Evolutionary conservation across 192 early-diverging fungal genomes (phyloP), one percentile per base, ranked within the genome.

Genomic region (Coemansia sp.): DNA sequence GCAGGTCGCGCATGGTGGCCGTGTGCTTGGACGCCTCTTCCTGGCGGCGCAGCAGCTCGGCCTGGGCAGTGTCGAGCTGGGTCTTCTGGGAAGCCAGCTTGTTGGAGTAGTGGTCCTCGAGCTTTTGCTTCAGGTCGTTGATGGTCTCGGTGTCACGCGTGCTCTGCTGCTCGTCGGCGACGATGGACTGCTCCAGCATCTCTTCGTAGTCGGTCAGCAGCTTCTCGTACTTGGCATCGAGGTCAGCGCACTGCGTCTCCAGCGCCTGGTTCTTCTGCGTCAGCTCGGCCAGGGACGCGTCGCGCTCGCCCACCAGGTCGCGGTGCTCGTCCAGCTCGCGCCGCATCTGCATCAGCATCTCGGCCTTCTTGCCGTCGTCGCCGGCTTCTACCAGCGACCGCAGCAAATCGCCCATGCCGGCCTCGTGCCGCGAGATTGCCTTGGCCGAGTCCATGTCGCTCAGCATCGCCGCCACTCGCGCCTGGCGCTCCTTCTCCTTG

Each of bases 31-130:
- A 58, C 8, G 84, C 66, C 43, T 90, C 85, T 26, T 84, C 84
- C 25, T 54, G 43, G 19, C 56, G 40, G 61, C 76, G 59, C 81
- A 88, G 55, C 38, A 65, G 21, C 22, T 77, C 75, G 26, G 55
- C 51, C 18, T 39, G 54, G 4, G 51, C 32, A 38, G 78, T 71
- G 21, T 82, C 78, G 5, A 94, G 60, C 63, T 85, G 80, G 27
- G 56, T 47, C 63, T 82, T 80, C 22, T 90, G 77, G 43, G 80
- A 77, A 44, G 79, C 76, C 40, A 96, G 73, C 66, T 92, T 94
- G 62, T 80, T 74, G 49, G 64, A 79, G 64, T 90, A 94, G 65
- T 90, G 85, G 3, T 63, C 68, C 60, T 98, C 95, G 7, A 98
- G 80, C 73, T 89, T 88, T 44, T 64, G 57, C 72, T 78, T 88